A percentile compares a stretch with the other conserved stretches of the same genome.
These are phyloP conservation scores for Candolleomyces efflorescens DNA, from an alignment of 768 basidiomycete species.

Conservation along the genomic window DNA sequence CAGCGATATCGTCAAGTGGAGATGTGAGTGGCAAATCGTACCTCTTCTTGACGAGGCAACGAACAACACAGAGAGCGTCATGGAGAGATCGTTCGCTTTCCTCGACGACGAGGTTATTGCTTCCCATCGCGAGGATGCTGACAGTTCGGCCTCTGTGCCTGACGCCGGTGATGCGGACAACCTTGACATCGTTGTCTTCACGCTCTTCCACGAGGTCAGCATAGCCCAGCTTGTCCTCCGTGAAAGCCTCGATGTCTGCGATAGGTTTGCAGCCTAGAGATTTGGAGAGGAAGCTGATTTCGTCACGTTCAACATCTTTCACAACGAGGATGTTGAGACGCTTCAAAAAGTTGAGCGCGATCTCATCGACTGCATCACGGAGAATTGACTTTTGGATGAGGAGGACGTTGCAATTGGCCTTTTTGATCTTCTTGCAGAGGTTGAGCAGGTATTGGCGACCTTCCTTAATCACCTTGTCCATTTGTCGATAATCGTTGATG, in stretches of 20 bases:
- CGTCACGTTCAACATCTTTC: slow-evolving; percentile 97
- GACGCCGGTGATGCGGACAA: slow-evolving; percentile 91
- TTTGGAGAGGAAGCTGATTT: slow-evolving; percentile 95
- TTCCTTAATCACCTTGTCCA: slow-evolving; percentile 99
- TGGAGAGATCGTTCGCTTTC: slow-evolving; percentile 97
- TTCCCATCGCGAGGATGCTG: slow-evolving; percentile 91
- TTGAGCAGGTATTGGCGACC: slow-evolving; percentile 97
- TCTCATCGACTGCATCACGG: slow-evolving; percentile 98
- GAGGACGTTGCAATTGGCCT: slow-evolving; percentile 98
- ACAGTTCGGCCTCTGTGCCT: slow-evolving; percentile 94
- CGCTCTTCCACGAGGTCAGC: slow-evolving; percentile 95
- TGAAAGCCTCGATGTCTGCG: slow-evolving; percentile 96
- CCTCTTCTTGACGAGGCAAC: slow-evolving; percentile 98
- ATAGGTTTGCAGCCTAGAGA: slow-evolving; percentile 94
- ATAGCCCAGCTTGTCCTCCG: slow-evolving; percentile 95
- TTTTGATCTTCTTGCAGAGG: slow-evolving; percentile 99
- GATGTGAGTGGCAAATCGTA: slow-evolving; percentile 28
- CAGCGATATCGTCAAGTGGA: background rate
- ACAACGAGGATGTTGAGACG: slow-evolving; percentile 94
- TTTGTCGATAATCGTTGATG: slow-evolving; percentile 98
- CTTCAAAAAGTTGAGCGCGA: slow-evolving; percentile 95
- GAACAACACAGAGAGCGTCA: slow-evolving; percentile 97
- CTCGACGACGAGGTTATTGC: slow-evolving; percentile 89
- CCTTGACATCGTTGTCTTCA: slow-evolving; percentile 77
- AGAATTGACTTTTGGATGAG: slow-evolving; percentile 99